Conservation (phyloP, 78 protist species). For the Dictyostelium firmibasis region DNA sequence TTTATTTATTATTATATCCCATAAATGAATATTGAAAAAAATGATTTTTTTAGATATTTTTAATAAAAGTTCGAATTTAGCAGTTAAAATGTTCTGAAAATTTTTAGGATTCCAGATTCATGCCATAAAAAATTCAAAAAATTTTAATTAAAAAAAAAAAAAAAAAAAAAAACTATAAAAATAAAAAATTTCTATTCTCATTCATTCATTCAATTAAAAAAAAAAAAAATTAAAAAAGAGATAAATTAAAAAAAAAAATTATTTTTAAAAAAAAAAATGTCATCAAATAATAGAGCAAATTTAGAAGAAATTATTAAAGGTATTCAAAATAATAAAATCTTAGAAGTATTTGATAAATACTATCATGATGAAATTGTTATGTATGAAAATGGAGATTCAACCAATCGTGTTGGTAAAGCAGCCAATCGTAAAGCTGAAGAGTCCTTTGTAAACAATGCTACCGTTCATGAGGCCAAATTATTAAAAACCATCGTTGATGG, state of each 20-base stretch:
- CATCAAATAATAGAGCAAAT: slow-evolving; percentile 13
- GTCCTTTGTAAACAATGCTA: slow-evolving; percentile 22
- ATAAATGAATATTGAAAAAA: too few relatives aligned
- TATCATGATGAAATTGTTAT: background rate
- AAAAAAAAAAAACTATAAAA: too few relatives aligned
- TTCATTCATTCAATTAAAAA: background rate
- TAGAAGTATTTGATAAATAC: slow-evolving; percentile 2
- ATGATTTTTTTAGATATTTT: too few relatives aligned
- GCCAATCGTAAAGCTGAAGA: slow-evolving; percentile 57
- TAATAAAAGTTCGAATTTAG: too few relatives aligned
- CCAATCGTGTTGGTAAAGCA: slow-evolving; percentile 27
- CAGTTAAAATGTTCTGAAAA: too few relatives aligned
- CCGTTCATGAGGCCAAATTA: background rate
- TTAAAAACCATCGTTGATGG: background rate
- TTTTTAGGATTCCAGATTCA: too few relatives aligned
- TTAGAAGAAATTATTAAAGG: slow-evolving; percentile 15
- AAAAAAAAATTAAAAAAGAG: background rate
- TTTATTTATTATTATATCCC: too few relatives aligned
- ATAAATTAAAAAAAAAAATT: too few relatives aligned
- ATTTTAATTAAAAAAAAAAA: too few relatives aligned
- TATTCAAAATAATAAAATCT: slow-evolving; percentile 10
- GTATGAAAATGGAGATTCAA: slow-evolving; percentile 20
- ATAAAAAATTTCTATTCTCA: too few relatives aligned
- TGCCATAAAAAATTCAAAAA: too few relatives aligned
- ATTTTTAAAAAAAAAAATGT: background rate